These are phyloP conservation scores for Penicillium arizonense DNA, from an alignment of 495 filamentous ascomycete genomes.

Conservation along the genomic window DNA sequence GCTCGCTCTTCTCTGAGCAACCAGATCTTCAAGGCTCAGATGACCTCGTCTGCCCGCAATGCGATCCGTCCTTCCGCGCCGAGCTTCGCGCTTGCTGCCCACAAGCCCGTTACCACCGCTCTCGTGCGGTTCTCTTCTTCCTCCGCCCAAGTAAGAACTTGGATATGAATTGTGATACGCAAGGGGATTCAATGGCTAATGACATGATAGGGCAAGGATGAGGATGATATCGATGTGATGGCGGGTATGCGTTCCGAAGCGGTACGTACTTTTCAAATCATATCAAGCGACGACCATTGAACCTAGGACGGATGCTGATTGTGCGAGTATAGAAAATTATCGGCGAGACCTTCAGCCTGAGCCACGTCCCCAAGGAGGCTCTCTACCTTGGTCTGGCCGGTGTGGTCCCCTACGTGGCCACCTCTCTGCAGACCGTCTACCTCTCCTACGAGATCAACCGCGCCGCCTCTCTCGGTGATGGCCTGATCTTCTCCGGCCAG, in stretches of 20 bases:
- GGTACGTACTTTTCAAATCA: conserved; percentile 48
- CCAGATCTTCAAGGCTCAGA: conserved; percentile 46
- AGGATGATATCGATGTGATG: conserved; percentile 60
- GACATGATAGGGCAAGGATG: conserved; percentile 17
- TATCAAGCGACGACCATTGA: not conserved
- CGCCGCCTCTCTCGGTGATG: conserved; percentile 54
- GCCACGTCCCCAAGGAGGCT: conserved; percentile 75
- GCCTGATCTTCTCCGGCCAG: conserved; percentile 64
- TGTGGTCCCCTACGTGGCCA: conserved; percentile 85
- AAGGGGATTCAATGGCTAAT: conserved; percentile 28
- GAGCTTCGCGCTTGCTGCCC: conserved; percentile 43
- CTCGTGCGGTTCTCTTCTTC: conserved; percentile 48
- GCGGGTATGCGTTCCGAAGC: conserved; percentile 69
- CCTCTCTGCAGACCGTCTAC: conserved; percentile 83
- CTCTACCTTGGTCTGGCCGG: conserved; percentile 83
- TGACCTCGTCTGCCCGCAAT: conserved; percentile 43
- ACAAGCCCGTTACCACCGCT: conserved; percentile 52
- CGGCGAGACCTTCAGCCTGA: conserved; percentile 82
- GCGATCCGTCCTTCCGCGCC: conserved; percentile 34
- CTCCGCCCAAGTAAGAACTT: conserved; percentile 32
- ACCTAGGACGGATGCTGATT: conserved; percentile 1
- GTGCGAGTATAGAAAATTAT: conserved; percentile 61
- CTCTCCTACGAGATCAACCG: conserved; percentile 80
- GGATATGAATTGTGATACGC: not conserved
- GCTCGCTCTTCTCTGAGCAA: conserved; percentile 38